Conservation (phyloP, 352 stramenopile species). For the Thalassiosira ordinaria region DNA sequence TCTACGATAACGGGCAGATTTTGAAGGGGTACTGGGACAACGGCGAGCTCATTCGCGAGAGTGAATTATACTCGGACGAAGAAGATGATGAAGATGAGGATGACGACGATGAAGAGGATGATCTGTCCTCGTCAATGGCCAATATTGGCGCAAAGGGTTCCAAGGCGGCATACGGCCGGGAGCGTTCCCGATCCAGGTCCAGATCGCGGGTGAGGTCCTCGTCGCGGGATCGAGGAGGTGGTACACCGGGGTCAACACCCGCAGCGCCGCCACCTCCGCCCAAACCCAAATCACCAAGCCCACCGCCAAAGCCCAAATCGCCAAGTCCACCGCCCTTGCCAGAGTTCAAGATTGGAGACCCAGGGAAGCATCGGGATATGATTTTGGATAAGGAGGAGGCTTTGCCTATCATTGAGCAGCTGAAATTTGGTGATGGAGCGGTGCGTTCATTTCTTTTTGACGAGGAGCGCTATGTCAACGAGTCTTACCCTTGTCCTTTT, state of each 20-base stretch:
- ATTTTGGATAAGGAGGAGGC: conserved; percentile 39
- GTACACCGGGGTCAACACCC: conserved; percentile 7
- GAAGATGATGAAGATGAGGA: conserved; percentile 45
- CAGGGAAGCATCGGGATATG: conserved; percentile 43
- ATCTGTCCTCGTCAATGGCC: conserved; percentile 50
- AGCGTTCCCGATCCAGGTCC: conserved; percentile 35
- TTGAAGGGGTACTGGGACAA: conserved; percentile 53
- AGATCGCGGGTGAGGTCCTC: too few species aligned
- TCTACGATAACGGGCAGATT: conserved; percentile 49
- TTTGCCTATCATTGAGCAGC: conserved; percentile 25
- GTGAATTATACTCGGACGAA: conserved; percentile 39
- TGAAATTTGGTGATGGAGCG: conserved; percentile 45
- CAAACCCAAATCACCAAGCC: not conserved
- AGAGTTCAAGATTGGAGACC: conserved; percentile 48
- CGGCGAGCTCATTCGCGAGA: conserved; percentile 51
- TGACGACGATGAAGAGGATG: conserved; percentile 30
- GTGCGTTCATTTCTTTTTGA: too few species aligned
- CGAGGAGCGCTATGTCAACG: too few species aligned
- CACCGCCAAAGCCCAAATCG: conserved; percentile 14
- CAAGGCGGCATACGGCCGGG: conserved; percentile 3
- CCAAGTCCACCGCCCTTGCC: too few species aligned
- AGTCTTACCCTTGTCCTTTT: too few species aligned
- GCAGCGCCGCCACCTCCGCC: conserved; percentile 1
- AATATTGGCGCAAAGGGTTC: conserved; percentile 29
- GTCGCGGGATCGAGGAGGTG: too few species aligned